Percentiles rank a stretch among this genome's conserved stretches.
Conservation (phyloP, 805 yeast species). For the Ogataea trehaloabstinens region DNA sequence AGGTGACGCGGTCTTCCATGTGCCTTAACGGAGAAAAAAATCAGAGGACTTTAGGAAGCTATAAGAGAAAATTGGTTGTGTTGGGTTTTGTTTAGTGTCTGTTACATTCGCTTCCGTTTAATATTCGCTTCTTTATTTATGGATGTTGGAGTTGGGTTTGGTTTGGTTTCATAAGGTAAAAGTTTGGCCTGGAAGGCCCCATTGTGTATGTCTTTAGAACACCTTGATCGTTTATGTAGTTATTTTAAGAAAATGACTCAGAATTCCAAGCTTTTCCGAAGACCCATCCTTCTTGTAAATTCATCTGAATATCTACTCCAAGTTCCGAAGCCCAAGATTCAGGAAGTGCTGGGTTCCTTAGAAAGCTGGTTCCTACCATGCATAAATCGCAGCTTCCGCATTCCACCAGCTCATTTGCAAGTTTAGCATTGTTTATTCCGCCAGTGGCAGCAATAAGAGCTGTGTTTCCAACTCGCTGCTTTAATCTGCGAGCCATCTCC, state of each 20-base stretch:
- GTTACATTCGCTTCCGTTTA: no score
- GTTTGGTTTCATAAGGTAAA: no score
- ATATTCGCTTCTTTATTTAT: no score
- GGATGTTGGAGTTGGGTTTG: no score
- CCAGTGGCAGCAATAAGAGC: conserved; percentile 49
- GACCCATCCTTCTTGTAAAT: conserved; percentile 18
- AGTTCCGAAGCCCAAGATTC: conserved; percentile 51
- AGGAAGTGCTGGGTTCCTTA: conserved; percentile 50
- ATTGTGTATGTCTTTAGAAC: no score
- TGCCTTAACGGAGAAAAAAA: no score
- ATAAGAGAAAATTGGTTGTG: no score
- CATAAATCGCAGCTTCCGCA: conserved; percentile 46
- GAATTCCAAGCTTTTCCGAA: conserved; percentile 14
- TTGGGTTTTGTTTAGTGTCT: no score
- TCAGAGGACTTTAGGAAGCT: no score
- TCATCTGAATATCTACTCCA: conserved; percentile 31
- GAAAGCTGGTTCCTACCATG: conserved; percentile 44
- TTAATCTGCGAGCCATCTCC: conserved; percentile 40
- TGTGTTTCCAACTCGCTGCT: conserved; percentile 42
- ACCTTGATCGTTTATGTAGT: no score
- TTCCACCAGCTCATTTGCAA: conserved; percentile 41
- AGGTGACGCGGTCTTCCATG: conserved; percentile 2
- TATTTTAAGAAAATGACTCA: neutral
- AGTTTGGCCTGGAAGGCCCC: no score
- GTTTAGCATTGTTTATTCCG: conserved; percentile 32